A percentile compares a stretch with the other conserved stretches of the same genome.
Evolutionary conservation across 495 filamentous ascomycete genomes (phyloP).

Genomic region (Lasiosphaeria miniovina): DNA sequence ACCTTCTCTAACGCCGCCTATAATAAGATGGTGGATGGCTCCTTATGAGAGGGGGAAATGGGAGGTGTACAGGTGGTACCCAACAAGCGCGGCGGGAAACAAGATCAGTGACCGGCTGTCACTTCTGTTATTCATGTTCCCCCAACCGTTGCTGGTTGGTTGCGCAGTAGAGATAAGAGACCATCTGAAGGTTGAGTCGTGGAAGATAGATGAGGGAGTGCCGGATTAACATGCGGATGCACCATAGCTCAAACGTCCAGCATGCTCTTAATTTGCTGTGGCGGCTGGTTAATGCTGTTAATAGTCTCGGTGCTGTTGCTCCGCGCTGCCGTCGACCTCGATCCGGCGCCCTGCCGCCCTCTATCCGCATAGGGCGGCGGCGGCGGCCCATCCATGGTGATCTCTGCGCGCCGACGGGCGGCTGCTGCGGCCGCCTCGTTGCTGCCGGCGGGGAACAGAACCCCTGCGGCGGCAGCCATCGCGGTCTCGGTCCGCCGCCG

Average conservation of each 20-base stretch:
- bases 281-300: conserved; percentile 35
- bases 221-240: too few species aligned
- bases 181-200: too few species aligned
- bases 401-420: conserved; percentile 21
- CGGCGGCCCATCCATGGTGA: conserved; percentile 33
- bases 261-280: conserved; percentile 56
- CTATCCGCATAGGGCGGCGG: conserved; percentile 28
- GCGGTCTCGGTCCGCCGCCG: conserved; percentile 35
- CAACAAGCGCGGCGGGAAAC: too few species aligned
- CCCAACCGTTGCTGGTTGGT: too few species aligned
- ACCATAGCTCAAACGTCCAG: conserved; percentile 47
- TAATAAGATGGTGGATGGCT: too few species aligned
- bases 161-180: too few species aligned
- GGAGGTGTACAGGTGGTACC: too few species aligned
- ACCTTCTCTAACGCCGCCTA: too few species aligned
- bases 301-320: conserved; percentile 34
- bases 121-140: too few species aligned
- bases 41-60: too few species aligned
- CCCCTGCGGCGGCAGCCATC: conserved; percentile 29
- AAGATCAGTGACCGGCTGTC: too few species aligned
- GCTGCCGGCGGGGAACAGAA: conserved; percentile 35
- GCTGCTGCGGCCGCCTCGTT: conserved; percentile 8
- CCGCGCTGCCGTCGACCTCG: conserved; percentile 22
- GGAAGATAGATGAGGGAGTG: background rate
- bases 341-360: background rate